Evolutionary conservation across 768 basidiomycete species (phyloP).

Genomic region (Termitomyces sp.): DNA sequence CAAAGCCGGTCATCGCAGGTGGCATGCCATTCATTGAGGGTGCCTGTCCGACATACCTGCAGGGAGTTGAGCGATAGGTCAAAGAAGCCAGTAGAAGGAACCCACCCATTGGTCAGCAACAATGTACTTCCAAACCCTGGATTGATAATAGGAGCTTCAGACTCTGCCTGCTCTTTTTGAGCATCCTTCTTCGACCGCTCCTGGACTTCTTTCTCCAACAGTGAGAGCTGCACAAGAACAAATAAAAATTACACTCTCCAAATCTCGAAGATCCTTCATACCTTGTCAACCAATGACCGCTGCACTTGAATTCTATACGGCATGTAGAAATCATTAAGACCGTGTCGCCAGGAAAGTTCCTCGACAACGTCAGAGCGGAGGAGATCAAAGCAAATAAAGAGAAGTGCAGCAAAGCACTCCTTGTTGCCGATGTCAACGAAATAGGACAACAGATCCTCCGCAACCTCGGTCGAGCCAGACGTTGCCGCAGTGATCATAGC

Average conservation of each 20-base stretch:
- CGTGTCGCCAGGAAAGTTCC: slow-evolving; percentile 95
- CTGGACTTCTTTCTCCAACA: slow-evolving; percentile 85
- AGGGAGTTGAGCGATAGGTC: neutral
- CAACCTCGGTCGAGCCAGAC: slow-evolving; percentile 83
- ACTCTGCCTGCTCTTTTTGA: slow-evolving; percentile 86
- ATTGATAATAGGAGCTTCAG: slow-evolving; percentile 85
- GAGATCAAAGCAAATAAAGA: slow-evolving; percentile 95
- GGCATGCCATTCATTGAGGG: slow-evolving; percentile 71
- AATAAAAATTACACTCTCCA: neutral
- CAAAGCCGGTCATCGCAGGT: slow-evolving; percentile 71
- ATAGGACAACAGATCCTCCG: slow-evolving; percentile 92
- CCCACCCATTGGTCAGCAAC: slow-evolving; percentile 75
- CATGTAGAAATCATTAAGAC: slow-evolving; percentile 96
- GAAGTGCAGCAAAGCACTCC: slow-evolving; percentile 90
- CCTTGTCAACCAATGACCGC: slow-evolving; percentile 75
- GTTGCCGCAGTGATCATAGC: slow-evolving; percentile 89
- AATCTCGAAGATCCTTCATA: slow-evolving; percentile 20
- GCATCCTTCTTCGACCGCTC: slow-evolving; percentile 84
- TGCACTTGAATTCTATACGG: slow-evolving; percentile 91
- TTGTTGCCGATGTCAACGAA: slow-evolving; percentile 99
- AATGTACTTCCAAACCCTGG: slow-evolving; percentile 59
- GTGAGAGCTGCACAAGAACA: slow-evolving; percentile 45
- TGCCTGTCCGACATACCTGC: slow-evolving; percentile 59
- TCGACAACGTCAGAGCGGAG: slow-evolving; percentile 89
- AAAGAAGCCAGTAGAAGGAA: slow-evolving; percentile 17